Percentiles rank a stretch among this genome's conserved stretches.
phyloP scores from a whole-genome alignment of 2,329 filamentous ascomycete species.

The Colletotrichum tabaci region DNA sequence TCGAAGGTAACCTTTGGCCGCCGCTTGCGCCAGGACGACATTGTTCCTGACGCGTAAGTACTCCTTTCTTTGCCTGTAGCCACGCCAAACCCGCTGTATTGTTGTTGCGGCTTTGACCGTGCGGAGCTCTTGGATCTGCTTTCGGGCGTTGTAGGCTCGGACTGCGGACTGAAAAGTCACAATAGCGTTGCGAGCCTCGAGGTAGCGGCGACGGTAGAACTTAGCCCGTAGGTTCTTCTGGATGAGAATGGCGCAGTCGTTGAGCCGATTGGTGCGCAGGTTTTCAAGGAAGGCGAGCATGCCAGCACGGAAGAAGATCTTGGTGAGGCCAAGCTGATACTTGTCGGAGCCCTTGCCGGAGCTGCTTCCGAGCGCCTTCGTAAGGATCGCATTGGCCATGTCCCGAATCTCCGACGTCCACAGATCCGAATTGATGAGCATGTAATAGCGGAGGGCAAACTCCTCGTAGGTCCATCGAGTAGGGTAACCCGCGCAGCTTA shows the following conservation, averaged over 20 bases:
- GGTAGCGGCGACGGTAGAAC: slow-evolving; percentile 92
- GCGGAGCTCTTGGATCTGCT: slow-evolving; percentile 83
- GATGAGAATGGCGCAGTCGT: slow-evolving; percentile 96
- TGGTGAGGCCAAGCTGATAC: slow-evolving; percentile 96
- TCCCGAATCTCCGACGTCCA: slow-evolving; percentile 96
- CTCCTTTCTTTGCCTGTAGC: slow-evolving; percentile 87
- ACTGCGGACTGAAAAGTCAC: slow-evolving; percentile 84
- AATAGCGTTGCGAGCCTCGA: slow-evolving; percentile 87
- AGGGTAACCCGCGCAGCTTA: slow-evolving; percentile 96
- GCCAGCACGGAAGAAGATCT: slow-evolving; percentile 99
- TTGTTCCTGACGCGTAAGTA: slow-evolving; percentile 86
- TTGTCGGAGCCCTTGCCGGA: slow-evolving; percentile 86
- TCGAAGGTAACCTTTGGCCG: slow-evolving; percentile 92
- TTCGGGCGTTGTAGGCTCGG: slow-evolving; percentile 84
- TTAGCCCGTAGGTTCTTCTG: slow-evolving; percentile 98
- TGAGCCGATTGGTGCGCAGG: slow-evolving; percentile 88
- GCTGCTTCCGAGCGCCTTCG: slow-evolving; percentile 86
- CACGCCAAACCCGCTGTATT: slow-evolving; percentile 96
- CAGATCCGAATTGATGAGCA: slow-evolving; percentile 89
- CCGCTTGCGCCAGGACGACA: slow-evolving; percentile 89
- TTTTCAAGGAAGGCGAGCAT: slow-evolving; percentile 99
- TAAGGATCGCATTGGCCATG: slow-evolving; percentile 94
- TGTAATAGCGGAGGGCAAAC: slow-evolving; percentile 97
- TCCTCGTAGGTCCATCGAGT: slow-evolving; percentile 99
- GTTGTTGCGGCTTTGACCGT: slow-evolving; percentile 90